Conservation (phyloP, 1,284 basidiomycete species). For the Malassezia caprae region DNA sequence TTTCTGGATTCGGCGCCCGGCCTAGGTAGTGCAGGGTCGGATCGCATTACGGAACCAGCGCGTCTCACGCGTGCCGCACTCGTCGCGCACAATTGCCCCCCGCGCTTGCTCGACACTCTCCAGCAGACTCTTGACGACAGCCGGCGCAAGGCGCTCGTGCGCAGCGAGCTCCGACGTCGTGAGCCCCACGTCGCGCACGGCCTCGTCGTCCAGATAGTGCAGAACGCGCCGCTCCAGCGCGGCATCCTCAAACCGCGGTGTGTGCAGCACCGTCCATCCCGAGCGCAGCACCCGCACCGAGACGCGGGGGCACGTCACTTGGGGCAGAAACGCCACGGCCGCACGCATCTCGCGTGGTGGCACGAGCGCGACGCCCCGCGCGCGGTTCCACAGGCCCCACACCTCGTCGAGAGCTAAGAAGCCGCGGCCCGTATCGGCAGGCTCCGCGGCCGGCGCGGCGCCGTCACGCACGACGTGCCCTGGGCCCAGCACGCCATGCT, state of each 20-base stretch:
- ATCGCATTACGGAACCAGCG: conserved; percentile 32
- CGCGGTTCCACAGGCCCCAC: conserved; percentile 95
- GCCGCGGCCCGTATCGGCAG: conserved; percentile 7
- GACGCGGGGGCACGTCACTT: conserved; percentile 62
- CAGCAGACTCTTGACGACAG: conserved; percentile 36
- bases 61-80: conserved; percentile 25
- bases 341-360: conserved; percentile 73
- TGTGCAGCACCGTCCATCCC: conserved; percentile 72
- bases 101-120: conserved; percentile 25
- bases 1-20: conserved; percentile 41
- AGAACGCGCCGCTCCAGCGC: conserved; percentile 29
- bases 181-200: conserved; percentile 11
- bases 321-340: conserved; percentile 61
- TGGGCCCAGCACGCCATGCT: conserved; percentile 44
- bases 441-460: neutral
- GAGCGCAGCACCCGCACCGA: conserved; percentile 60
- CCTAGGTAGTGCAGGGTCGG: too few relatives aligned
- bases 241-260: conserved; percentile 53
- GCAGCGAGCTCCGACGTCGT: conserved; percentile 35
- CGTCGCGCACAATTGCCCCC: conserved; percentile 35
- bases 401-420: conserved; percentile 82
- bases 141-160: conserved; percentile 26
- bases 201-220: conserved; percentile 16
- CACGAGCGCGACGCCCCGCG: conserved; percentile 78
- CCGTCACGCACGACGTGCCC: conserved; percentile 9